A percentile compares a stretch with the other conserved stretches of the same genome.
These are phyloP conservation scores for Penicillium alfredii DNA, from an alignment of 495 filamentous ascomycete genomes.

Conservation along the genomic window DNA sequence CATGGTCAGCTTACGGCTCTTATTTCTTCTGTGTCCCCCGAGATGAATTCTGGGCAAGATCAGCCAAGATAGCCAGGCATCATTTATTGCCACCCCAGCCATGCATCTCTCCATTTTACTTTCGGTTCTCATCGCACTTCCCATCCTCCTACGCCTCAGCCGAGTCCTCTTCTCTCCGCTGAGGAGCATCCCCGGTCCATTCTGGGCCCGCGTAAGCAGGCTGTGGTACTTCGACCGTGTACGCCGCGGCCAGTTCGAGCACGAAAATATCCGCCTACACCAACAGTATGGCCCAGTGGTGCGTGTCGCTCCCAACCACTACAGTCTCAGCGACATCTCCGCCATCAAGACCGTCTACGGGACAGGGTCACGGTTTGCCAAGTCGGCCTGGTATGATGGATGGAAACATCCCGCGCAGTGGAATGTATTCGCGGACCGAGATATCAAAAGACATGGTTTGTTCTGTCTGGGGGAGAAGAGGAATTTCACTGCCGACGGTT, in stretches of 20 bases:
- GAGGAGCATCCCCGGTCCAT: constrained; percentile 46
- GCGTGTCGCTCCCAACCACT: constrained; percentile 44
- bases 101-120: no score
- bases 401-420: constrained; percentile 34
- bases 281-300: constrained; percentile 36
- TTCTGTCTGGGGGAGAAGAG: no score
- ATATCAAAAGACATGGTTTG: constrained; percentile 38
- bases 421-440: constrained; percentile 38
- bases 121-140: constrained; percentile 7
- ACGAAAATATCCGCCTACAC: constrained; percentile 43
- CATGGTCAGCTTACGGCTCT: no score
- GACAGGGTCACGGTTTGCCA: constrained; percentile 32
- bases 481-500: no score
- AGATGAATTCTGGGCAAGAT: no score
- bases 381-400: constrained; percentile 35
- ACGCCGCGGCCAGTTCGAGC: constrained; percentile 37
- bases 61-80: no score
- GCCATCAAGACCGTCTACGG: constrained; percentile 44
- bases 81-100: no score
- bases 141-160: constrained; percentile 12
- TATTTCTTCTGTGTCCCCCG: no score
- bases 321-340: constrained; percentile 41
- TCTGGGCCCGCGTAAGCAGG: constrained; percentile 47
- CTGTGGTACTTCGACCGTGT: constrained; percentile 50
- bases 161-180: constrained; percentile 28